phyloP scores from a whole-genome alignment of 371 early-diverging fungal species.

The Mortierella sp. region DNA sequence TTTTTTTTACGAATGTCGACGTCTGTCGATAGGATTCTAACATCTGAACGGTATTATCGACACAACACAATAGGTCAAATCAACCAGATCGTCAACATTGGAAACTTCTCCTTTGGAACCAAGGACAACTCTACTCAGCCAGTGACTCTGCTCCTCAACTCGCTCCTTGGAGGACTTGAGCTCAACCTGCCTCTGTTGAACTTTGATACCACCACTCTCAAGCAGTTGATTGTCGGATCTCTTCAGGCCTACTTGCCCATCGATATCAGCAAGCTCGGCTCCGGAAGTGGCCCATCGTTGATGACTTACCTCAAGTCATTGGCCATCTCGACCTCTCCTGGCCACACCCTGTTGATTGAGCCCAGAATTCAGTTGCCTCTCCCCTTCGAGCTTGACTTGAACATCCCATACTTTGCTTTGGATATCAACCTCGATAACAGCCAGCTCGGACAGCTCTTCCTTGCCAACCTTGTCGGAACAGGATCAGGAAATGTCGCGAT shows the following conservation, averaged over 20 bases:
- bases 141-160: conserved; percentile 30
- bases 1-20: too few relatives aligned
- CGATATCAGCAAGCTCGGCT: conserved; percentile 40
- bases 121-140: conserved; percentile 17
- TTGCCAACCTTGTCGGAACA: conserved; percentile 41
- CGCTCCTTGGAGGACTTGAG: conserved; percentile 26
- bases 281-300: conserved; percentile 22
- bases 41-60: too few relatives aligned
- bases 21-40: too few relatives aligned
- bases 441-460: conserved; percentile 37
- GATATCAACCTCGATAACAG: conserved; percentile 46
- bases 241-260: conserved; percentile 38
- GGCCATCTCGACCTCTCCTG: conserved; percentile 44
- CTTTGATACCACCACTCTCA: conserved; percentile 32
- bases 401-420: conserved; percentile 46
- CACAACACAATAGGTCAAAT: too few relatives aligned
- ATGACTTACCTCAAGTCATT: conserved; percentile 31
- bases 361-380: conserved; percentile 43
- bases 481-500: conserved; percentile 43
- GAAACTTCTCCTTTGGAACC: conserved; percentile 46
- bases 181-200: conserved; percentile 37
- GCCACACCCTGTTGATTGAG: conserved; percentile 46
- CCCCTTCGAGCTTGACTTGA: conserved; percentile 39
- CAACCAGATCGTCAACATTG: conserved; percentile 43
- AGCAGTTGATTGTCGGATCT: conserved; percentile 23